A percentile compares a stretch with the other conserved stretches of the same genome.
Evolutionary conservation across 345 rosid species (phyloP).

Genomic region (Lepidium sativum): DNA sequence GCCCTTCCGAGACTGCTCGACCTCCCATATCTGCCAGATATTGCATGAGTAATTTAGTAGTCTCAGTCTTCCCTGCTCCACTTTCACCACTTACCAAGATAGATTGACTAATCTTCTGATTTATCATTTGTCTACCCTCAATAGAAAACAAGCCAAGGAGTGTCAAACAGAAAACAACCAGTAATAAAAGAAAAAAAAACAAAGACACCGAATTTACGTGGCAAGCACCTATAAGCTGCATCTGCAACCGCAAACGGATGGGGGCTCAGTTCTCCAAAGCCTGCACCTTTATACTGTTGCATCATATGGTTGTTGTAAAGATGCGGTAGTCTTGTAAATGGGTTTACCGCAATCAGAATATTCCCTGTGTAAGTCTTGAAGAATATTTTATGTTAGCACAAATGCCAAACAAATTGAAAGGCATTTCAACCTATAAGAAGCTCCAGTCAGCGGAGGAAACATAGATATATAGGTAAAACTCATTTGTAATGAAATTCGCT

Average conservation of each 20-base stretch:
- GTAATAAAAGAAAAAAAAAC: background rate
- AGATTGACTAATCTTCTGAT: slow-evolving; percentile 77
- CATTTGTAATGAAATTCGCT: background rate
- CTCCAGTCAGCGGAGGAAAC: background rate
- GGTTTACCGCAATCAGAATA: slow-evolving; percentile 96
- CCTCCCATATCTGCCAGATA: slow-evolving; percentile 99
- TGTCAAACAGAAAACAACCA: slow-evolving; percentile 6
- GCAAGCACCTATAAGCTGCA: slow-evolving; percentile 77
- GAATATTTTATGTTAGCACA: background rate
- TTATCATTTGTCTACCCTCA: slow-evolving; percentile 64
- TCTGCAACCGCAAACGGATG: slow-evolving; percentile 99
- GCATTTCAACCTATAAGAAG: background rate
- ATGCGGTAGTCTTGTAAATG: slow-evolving; percentile 86
- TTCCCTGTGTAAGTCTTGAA: slow-evolving; percentile 89
- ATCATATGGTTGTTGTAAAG: slow-evolving; percentile 91
- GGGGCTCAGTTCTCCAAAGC: slow-evolving; percentile 92
- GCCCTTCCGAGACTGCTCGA: slow-evolving; percentile 88
- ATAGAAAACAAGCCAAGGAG: slow-evolving; percentile 7
- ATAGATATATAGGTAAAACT: background rate
- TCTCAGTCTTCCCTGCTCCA: slow-evolving; percentile 99
- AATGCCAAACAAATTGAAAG: slow-evolving; percentile 2
- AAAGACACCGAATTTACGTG: slow-evolving; percentile 4
- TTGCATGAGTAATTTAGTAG: slow-evolving; percentile 89
- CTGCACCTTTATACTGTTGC: slow-evolving; percentile 95
- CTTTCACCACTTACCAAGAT: slow-evolving; percentile 99